phyloP scores from a whole-genome alignment of 2,329 filamentous ascomycete genomes.

The Fonsecaea monophora region DNA sequence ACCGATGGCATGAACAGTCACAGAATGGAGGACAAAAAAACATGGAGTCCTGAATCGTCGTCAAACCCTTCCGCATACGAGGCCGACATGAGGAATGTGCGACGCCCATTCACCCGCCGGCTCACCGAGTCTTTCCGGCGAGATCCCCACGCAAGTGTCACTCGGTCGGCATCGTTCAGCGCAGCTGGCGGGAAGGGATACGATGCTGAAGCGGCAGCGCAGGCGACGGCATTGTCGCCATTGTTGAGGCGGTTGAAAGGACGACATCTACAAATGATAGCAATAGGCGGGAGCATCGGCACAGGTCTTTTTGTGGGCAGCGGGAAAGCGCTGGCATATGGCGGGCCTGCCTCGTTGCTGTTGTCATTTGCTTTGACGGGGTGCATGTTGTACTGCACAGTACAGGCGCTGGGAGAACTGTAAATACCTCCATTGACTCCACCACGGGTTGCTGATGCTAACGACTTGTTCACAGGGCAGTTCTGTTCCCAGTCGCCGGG shows the following conservation, averaged over 20 bases:
- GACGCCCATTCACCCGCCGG: constrained; percentile 34
- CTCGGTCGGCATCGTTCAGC: constrained; percentile 36
- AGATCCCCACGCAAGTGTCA: constrained; percentile 42
- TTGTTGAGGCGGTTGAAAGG: constrained; percentile 42
- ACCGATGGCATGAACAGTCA: constrained; percentile 18
- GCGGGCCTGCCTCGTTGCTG: constrained; percentile 78
- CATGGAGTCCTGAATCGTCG: constrained; percentile 37
- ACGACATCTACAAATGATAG: constrained; percentile 52
- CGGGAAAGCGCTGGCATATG: constrained; percentile 65
- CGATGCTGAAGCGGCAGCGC: constrained; percentile 42
- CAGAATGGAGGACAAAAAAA: constrained; percentile 38
- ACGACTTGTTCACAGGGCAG: constrained; percentile 56
- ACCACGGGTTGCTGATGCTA: background rate
- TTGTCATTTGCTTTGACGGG: constrained; percentile 82
- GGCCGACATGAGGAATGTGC: constrained; percentile 34
- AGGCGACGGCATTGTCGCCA: constrained; percentile 42
- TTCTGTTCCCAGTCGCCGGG: constrained; percentile 87
- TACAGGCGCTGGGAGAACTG: constrained; percentile 89
- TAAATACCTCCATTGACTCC: constrained; percentile 4
- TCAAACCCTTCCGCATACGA: constrained; percentile 34
- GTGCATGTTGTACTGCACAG: constrained; percentile 87
- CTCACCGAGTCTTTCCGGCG: constrained; percentile 43
- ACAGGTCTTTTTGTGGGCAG: constrained; percentile 89
- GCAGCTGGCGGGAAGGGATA: constrained; percentile 33
- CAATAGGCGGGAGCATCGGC: constrained; percentile 90